These are phyloP conservation scores for Penicillium brasilianum DNA, from an alignment of 2,329 filamentous ascomycete species.

Conservation along the genomic window DNA sequence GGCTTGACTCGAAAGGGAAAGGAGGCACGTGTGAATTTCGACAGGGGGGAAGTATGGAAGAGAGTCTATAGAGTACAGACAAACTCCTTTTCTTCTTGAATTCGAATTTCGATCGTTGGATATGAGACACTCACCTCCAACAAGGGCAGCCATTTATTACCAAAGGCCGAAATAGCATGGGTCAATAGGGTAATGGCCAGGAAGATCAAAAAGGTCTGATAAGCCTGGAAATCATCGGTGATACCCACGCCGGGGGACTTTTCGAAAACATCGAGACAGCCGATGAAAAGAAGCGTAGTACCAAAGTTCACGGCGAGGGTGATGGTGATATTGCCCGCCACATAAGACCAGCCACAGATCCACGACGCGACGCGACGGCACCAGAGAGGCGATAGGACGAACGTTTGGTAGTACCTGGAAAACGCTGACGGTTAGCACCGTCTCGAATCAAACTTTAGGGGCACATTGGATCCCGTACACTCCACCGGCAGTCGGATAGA, in stretches of 20 bases:
- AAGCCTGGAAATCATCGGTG: conserved; percentile 49
- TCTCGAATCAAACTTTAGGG: too few species aligned
- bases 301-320: conserved; percentile 75
- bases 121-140: conserved; percentile 66
- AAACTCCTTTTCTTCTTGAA: not conserved
- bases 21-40: conserved; percentile 10
- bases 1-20: conserved; percentile 36
- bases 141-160: conserved; percentile 58
- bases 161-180: conserved; percentile 56
- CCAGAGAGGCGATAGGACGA: conserved; percentile 66
- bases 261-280: conserved; percentile 60
- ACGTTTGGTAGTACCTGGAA: conserved; percentile 66
- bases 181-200: conserved; percentile 68
- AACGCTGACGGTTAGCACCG: not conserved
- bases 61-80: too few species aligned
- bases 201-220: conserved; percentile 70
- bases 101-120: not conserved
- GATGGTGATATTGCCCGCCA: conserved; percentile 79
- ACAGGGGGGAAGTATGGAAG: not conserved
- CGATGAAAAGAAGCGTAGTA: conserved; percentile 58
- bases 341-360: conserved; percentile 72
- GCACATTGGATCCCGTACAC: conserved; percentile 44
- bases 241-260: conserved; percentile 52
- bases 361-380: conserved; percentile 69
- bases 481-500: conserved; percentile 68